Base-by-base conservation (phyloP, 345 rosid species). In the Aethionema arabicum region DNA sequence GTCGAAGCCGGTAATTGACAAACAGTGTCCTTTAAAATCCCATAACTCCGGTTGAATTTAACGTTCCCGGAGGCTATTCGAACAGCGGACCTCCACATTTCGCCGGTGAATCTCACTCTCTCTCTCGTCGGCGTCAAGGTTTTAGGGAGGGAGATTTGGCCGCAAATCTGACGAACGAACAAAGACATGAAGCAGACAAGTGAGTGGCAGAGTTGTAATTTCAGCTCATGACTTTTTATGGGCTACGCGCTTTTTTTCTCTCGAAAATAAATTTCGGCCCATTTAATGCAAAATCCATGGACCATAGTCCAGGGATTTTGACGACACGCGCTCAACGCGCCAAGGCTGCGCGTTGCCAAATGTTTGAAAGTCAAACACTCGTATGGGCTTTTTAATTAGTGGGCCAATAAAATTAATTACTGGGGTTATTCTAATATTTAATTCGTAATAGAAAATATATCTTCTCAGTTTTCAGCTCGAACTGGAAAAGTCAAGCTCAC, bases 101-200 rank as follows among this genome's bases (percentile, higher is more conserved):
- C 59, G 11, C 2, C 4, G 39, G 35, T 15, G 56, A 32, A 50
- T 49, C 48, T 47, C 43, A 45, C 38, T 64, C 59, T n/a, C 44
- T 47, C 6, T 29, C 32, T 36, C 55, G 61, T 52, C 65, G 38
- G 45, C 51, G 71, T 65, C 31, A 60, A 66, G 76, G 72, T 55
- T 73, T 67, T 49, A 61, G 63, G 59, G 67, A 65, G 65, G 74
- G 69, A 63, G 69, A 63, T 70, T 63, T 49, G 65, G 41, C 29
- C n/a, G 57, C 31, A 32, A 60, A 72, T 53, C 67, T 65, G 72
- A 66, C 13, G 58, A 39, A 46, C 38, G 33, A 52, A 47, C 38
- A 60, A 49, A 46, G 55, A 35, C 47, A 0, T 47, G 51, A 35
- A 16, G 60, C 66, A 47, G 57, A 21, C 9, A 37, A 35, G 39